Evolutionary conservation across 352 stramenopile genomes (phyloP).

Genomic region (Phytophthora pisi): DNA sequence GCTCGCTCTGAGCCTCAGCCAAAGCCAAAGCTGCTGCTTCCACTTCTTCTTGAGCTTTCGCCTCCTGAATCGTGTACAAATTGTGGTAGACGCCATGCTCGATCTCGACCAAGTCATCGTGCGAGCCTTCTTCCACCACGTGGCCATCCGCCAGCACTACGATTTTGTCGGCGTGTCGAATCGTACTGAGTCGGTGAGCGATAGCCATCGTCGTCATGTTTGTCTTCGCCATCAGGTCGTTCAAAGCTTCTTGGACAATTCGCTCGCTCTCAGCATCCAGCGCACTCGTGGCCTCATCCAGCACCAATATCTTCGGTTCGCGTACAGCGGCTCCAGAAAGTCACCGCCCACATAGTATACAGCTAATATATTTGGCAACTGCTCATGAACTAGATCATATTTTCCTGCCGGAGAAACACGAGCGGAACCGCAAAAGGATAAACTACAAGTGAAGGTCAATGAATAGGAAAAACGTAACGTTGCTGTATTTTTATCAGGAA

Average conservation of each 20-base stretch:
- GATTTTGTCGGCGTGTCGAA: slow-evolving; percentile 32
- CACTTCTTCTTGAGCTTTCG: background rate
- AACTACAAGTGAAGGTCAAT: too few relatives aligned
- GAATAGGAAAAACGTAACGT: too few relatives aligned
- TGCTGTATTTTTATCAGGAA: too few relatives aligned
- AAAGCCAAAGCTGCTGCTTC: background rate
- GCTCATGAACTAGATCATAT: too few relatives aligned
- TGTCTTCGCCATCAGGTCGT: slow-evolving; percentile 25
- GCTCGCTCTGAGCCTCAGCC: slow-evolving; percentile 6
- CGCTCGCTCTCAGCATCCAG: slow-evolving; percentile 35
- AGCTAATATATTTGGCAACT: too few relatives aligned
- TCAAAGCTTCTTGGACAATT: background rate
- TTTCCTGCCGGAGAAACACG: too few relatives aligned
- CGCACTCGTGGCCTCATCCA: slow-evolving; percentile 27
- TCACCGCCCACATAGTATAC: too few relatives aligned
- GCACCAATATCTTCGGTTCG: slow-evolving; percentile 70
- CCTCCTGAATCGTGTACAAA: background rate
- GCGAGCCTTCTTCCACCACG: background rate
- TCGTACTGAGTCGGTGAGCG: slow-evolving; percentile 89
- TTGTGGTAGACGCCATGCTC: background rate
- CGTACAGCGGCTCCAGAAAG: too few relatives aligned
- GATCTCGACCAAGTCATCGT: background rate
- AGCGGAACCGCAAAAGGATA: too few relatives aligned
- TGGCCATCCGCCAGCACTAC: slow-evolving; percentile 7
- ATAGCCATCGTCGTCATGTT: slow-evolving; percentile 81